Conservation (phyloP, 139 green algal genomes). For the Protoeuglena noctilucae region DNA sequence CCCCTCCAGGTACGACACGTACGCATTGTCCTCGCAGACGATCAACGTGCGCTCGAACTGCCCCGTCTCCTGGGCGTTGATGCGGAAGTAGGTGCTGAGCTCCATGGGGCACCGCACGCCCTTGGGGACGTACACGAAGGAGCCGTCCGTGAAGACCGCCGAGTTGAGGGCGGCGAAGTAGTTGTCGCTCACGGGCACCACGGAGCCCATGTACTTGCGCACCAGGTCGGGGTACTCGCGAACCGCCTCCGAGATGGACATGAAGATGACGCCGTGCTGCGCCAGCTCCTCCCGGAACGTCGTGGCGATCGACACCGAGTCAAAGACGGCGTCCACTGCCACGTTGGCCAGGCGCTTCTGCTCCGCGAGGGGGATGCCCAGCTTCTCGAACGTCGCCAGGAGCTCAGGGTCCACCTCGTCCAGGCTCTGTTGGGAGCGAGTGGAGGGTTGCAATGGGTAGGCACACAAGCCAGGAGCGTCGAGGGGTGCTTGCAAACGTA, state of each 20-base stretch:
- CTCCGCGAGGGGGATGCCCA: conserved; percentile 93
- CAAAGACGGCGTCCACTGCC: conserved; percentile 94
- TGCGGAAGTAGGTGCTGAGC: conserved; percentile 98
- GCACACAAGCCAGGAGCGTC: too few species aligned
- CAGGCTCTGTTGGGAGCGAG: conserved; percentile 29
- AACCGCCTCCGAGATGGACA: conserved; percentile 86
- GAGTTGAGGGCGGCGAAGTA: conserved; percentile 95
- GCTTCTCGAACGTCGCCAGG: conserved; percentile 87
- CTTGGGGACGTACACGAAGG: conserved; percentile 97
- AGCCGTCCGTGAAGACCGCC: conserved; percentile 94
- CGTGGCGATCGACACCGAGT: conserved; percentile 95
- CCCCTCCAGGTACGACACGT: conserved; percentile 94
- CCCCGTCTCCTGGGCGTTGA: conserved; percentile 90
- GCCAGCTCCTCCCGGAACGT: conserved; percentile 89
- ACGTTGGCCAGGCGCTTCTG: conserved; percentile 97
- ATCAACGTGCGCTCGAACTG: conserved; percentile 99
- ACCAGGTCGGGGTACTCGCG: conserved; percentile 91
- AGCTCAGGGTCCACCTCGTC: conserved; percentile 96
- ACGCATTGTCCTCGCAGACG: conserved; percentile 78
- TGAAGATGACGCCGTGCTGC: conserved; percentile 94
- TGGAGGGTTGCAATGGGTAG: too few species aligned
- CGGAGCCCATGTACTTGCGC: conserved; percentile 72
- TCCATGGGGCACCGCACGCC: conserved; percentile 92
- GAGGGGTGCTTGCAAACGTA: too few species aligned
- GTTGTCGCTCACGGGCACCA: conserved; percentile 89